These are phyloP conservation scores for Leccinum rimulosum DNA, from an alignment of 768 basidiomycete genomes.

Conservation along the genomic window DNA sequence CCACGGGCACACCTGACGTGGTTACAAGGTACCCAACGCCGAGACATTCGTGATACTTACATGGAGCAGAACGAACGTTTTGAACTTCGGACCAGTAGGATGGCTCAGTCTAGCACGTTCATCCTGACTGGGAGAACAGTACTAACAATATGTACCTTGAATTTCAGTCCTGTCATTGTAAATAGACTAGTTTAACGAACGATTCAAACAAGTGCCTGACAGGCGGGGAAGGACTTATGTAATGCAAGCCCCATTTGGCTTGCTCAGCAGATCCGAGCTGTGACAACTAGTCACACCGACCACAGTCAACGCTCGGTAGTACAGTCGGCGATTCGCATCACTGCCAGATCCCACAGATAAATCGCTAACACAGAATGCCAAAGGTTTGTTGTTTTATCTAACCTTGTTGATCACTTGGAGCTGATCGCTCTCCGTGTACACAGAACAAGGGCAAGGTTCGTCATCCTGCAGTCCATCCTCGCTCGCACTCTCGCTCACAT, in stretches of 20 bases:
- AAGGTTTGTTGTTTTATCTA: constrained; percentile 16
- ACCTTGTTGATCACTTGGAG: neutral
- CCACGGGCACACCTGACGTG: neutral
- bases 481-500: neutral
- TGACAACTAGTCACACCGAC: neutral
- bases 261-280: neutral
- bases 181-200: too few species aligned
- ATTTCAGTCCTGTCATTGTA: too few species aligned
- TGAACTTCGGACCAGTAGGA: too few species aligned
- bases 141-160: too few species aligned
- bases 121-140: too few species aligned
- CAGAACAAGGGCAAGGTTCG: constrained; percentile 32
- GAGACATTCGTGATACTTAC: neutral
- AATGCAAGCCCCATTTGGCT: neutral
- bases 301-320: neutral
- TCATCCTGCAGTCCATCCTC: neutral
- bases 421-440: constrained; percentile 1
- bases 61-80: neutral
- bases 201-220: too few species aligned
- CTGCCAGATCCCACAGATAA: neutral
- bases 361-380: constrained; percentile 16
- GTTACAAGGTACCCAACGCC: neutral
- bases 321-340: constrained; percentile 1
- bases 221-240: too few species aligned
- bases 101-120: too few species aligned